These are phyloP conservation scores for Prorocentrum cordatum DNA, from an alignment of 169 alveolate species.

Conservation along the genomic window DNA sequence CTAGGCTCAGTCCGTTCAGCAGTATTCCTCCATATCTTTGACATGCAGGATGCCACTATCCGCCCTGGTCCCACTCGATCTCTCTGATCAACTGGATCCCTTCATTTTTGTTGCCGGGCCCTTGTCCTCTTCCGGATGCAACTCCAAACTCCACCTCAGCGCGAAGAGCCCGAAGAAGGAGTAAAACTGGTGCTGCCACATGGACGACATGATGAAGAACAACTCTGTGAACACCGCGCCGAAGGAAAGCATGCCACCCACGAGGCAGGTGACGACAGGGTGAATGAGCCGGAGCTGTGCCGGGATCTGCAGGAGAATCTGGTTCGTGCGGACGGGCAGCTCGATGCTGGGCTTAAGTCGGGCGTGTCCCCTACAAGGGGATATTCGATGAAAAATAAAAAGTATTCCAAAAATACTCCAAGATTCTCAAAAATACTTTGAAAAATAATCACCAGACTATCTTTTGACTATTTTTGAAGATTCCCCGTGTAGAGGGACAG, in stretches of 20 bases:
- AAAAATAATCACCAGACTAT: background rate
- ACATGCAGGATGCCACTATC: no score
- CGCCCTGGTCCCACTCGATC: no score
- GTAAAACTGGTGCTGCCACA: no score
- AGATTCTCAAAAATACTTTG: background rate
- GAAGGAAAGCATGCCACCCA: conserved; percentile 77
- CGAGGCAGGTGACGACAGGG: conserved; percentile 70
- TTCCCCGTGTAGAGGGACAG: background rate
- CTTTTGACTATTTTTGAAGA: background rate
- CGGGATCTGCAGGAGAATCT: conserved; percentile 80
- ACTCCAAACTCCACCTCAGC: no score
- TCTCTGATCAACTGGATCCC: no score
- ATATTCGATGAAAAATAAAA: background rate
- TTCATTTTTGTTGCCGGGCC: no score
- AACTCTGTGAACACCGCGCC: conserved; percentile 77
- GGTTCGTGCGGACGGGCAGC: conserved; percentile 80
- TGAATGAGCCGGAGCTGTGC: conserved; percentile 77
- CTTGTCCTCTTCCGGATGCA: no score
- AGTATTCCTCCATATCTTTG: no score
- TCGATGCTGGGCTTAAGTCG: conserved; percentile 74
- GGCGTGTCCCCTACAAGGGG: conserved; percentile 77
- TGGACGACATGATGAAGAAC: conserved; percentile 75
- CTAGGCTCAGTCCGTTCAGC: no score
- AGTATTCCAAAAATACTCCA: background rate
- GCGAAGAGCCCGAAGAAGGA: no score